Conservation (phyloP, 176 grass and related monocot genomes). For the Eleusine coracana region DNA sequence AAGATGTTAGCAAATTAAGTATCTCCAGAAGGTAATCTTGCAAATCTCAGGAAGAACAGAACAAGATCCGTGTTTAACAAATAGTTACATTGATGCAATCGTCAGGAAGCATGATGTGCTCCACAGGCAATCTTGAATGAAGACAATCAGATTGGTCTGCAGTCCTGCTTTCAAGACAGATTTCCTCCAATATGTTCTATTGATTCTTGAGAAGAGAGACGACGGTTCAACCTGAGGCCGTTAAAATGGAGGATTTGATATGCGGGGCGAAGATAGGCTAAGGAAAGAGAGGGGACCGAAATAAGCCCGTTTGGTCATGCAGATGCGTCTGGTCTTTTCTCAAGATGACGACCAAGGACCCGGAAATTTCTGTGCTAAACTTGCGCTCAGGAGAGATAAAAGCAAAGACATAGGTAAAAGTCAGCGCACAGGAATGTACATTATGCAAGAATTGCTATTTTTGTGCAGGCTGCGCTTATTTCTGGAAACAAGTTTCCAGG, state of each 20-base stretch:
- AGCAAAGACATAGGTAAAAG: neutral
- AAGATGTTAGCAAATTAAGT: neutral
- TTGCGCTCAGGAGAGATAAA: slow-evolving; percentile 12
- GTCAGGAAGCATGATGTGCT: slow-evolving; percentile 30
- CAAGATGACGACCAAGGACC: slow-evolving; percentile 21
- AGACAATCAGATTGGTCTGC: neutral
- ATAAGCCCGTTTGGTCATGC: slow-evolving; percentile 35
- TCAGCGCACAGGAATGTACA: slow-evolving; percentile 16
- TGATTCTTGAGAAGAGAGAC: slow-evolving; percentile 20
- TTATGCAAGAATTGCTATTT: slow-evolving; percentile 52
- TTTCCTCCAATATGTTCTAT: neutral
- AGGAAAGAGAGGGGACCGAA: slow-evolving; percentile 5
- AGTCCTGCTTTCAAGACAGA: neutral
- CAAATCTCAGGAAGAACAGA: slow-evolving; percentile 13
- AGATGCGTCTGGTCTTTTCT: slow-evolving; percentile 39
- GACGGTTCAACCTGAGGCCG: neutral
- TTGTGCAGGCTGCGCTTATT: slow-evolving; percentile 38
- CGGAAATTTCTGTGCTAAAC: slow-evolving; percentile 39
- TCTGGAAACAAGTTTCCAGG: slow-evolving; percentile 33
- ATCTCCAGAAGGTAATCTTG: slow-evolving; percentile 3
- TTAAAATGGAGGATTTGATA: neutral
- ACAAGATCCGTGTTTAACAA: slow-evolving; percentile 39
- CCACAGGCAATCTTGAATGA: slow-evolving; percentile 12
- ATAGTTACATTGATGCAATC: slow-evolving; percentile 52
- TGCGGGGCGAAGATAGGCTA: neutral